Base-by-base conservation (phyloP, 257 asterid species). In the Solanum chiquidenum region DNA sequence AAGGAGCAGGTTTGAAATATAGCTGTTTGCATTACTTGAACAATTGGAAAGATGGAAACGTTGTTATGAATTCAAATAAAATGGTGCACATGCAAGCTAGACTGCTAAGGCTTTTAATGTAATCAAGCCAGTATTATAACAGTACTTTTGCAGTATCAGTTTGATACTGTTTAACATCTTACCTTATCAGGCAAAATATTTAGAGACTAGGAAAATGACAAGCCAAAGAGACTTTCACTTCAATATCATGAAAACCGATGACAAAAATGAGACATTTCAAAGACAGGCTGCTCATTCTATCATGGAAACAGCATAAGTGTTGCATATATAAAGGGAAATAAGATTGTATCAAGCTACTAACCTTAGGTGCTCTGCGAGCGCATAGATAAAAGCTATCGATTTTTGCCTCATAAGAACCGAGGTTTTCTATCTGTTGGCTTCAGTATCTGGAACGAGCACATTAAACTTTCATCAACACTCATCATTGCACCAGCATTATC, bases 401-500 rank as follows among this genome's bases (percentile, higher is more conserved):
- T 52, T 76, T 86, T 25, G 86, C 76, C 87, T 89, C 89, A 91
- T 83, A 79, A 88, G 83, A 87, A 89, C 87, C 88, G 84, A 86
- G 90, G 90, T 86, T 89, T 94, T 89, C 80, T 91, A 64, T 92
- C 94, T 23, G 92, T 79, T 76, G 98, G 95, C 91, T 95, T 94
- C 92, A 95, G 92, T 88, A 95, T 94, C 94, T 95, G 98, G 88
- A 95, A 95, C 60, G 98, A 95, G 92, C 98, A 95, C 97, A 95
- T 92, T 92, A 95, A 91, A 89, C 95, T 94, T 89, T 95, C 98
- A 88, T 95, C 97, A 76, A 95, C 97, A 86, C 96, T 95, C 98
- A 95, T 94, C 94, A 95, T 92, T 86, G 98, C 97, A 31, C 98
- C 98, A 86, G 98, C 97, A 92, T 95, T 95, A 84, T 94, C 97